These are phyloP conservation scores for Claviceps purpurea DNA, from an alignment of 2,329 filamentous ascomycete species.

Conservation along the genomic window DNA sequence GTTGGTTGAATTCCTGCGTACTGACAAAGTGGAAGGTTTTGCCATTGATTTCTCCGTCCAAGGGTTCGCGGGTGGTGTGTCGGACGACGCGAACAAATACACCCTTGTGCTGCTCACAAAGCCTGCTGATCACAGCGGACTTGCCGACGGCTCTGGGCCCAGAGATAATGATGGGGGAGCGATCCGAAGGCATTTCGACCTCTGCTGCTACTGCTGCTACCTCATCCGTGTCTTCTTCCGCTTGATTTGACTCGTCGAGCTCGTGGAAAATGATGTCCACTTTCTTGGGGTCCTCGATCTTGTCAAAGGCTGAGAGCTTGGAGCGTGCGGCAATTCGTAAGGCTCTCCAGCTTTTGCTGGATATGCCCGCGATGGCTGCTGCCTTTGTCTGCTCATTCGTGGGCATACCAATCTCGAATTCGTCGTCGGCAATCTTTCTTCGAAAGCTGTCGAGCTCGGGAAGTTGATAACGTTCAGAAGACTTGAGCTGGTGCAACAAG, in stretches of 20 bases:
- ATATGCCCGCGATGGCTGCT: slow-evolving; percentile 53
- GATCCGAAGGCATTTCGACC: slow-evolving; percentile 32
- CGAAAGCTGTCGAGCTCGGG: slow-evolving; percentile 61
- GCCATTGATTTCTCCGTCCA: slow-evolving; percentile 37
- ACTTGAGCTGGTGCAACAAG: slow-evolving; percentile 57
- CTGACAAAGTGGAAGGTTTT: slow-evolving; percentile 44
- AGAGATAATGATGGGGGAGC: slow-evolving; percentile 50
- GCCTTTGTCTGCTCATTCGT: slow-evolving; percentile 45
- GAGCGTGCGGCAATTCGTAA: slow-evolving; percentile 65
- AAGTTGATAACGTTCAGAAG: slow-evolving; percentile 48
- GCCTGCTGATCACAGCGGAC: slow-evolving; percentile 46
- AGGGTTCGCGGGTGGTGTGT: slow-evolving; percentile 39
- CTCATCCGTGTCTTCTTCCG: slow-evolving; percentile 18
- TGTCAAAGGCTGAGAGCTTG: slow-evolving; percentile 69
- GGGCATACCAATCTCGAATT: slow-evolving; percentile 79
- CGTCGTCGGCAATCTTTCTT: slow-evolving; percentile 60
- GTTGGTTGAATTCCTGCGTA: slow-evolving; percentile 38
- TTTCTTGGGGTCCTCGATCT: slow-evolving; percentile 71
- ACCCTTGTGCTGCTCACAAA: slow-evolving; percentile 50
- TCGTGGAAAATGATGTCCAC: slow-evolving; percentile 45
- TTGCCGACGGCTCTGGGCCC: slow-evolving; percentile 51
- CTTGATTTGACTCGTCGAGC: slow-evolving; percentile 24
- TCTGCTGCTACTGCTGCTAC: slow-evolving; percentile 17
- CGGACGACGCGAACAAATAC: slow-evolving; percentile 47
- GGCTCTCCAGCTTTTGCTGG: slow-evolving; percentile 83